phyloP scores from a whole-genome alignment of 2,329 filamentous ascomycete species.

The Diaporthe sp. region DNA sequence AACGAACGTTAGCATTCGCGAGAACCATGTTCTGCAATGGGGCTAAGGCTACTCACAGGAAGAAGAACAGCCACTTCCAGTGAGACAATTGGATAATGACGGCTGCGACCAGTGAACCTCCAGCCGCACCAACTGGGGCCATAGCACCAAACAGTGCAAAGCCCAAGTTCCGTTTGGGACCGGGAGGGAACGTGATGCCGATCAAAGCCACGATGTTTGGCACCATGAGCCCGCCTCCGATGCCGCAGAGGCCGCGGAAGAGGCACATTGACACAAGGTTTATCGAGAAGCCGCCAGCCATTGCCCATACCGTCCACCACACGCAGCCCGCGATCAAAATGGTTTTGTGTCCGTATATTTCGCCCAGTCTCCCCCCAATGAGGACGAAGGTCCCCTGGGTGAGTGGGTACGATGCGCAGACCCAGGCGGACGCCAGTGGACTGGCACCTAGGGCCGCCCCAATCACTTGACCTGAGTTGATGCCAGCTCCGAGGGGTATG shows the following conservation, averaged over 20 bases:
- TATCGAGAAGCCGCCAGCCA: constrained; percentile 12
- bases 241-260: constrained; percentile 28
- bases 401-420: too few relatives aligned
- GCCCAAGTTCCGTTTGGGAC: constrained; percentile 23
- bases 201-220: constrained; percentile 36
- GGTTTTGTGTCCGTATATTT: constrained; percentile 38
- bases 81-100: not conserved
- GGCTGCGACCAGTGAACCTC: not conserved
- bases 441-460: too few relatives aligned
- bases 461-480: too few relatives aligned
- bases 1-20: too few relatives aligned
- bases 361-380: constrained; percentile 5
- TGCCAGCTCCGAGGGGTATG: too few relatives aligned
- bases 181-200: constrained; percentile 22
- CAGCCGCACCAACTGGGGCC: constrained; percentile 37
- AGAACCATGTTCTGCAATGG: too few relatives aligned
- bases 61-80: constrained; percentile 3
- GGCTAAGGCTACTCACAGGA: not conserved
- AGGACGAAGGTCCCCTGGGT: too few relatives aligned
- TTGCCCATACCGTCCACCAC: constrained; percentile 34
- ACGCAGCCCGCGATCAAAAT: constrained; percentile 11
- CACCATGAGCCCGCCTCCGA: constrained; percentile 37
- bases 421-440: too few relatives aligned
- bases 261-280: constrained; percentile 19
- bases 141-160: constrained; percentile 38